Conservation (phyloP, 208 protist genomes). For the Leishmania lainsoni region DNA sequence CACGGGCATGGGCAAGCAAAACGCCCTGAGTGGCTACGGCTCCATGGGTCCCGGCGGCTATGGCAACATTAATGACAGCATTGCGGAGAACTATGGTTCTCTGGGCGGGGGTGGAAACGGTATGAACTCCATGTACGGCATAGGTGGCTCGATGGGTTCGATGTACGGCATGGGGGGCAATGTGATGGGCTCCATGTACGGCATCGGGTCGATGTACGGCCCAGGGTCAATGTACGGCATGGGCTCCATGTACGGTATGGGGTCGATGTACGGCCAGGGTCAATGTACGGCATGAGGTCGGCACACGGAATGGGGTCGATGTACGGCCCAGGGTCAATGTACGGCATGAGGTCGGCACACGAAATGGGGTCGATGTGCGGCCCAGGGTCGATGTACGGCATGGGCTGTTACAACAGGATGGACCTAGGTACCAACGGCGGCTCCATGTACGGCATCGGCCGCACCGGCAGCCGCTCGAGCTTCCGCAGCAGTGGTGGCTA, state of each 20-base stretch:
- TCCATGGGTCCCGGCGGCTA: conserved; percentile 24
- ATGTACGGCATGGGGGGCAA: conserved; percentile 25
- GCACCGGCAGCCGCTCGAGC: conserved; percentile 18
- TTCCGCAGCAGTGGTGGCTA: conserved; percentile 35
- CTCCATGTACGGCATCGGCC: conserved; percentile 44
- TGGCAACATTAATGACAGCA: conserved; percentile 11
- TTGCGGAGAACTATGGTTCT: conserved; percentile 5
- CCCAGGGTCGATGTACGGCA: neutral
- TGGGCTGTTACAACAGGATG: conserved; percentile 18
- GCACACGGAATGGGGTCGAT: conserved; percentile 21
- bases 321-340: conserved; percentile 7
- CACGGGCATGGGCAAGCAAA: neutral
- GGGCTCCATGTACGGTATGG: conserved; percentile 32
- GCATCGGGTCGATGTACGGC: neutral
- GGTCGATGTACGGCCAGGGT: conserved; percentile 10
- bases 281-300: conserved; percentile 17
- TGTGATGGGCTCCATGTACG: conserved; percentile 14
- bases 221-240: conserved; percentile 4
- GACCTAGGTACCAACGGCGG: conserved; percentile 14
- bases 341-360: conserved; percentile 22
- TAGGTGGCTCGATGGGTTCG: conserved; percentile 9
- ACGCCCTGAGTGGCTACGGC: conserved; percentile 13
- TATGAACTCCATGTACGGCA: neutral
- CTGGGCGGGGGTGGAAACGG: conserved; percentile 15
- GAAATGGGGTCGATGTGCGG: conserved; percentile 29